Conservation (phyloP, 2,329 filamentous ascomycete genomes). For the Rhynchosporium agropyri region DNA sequence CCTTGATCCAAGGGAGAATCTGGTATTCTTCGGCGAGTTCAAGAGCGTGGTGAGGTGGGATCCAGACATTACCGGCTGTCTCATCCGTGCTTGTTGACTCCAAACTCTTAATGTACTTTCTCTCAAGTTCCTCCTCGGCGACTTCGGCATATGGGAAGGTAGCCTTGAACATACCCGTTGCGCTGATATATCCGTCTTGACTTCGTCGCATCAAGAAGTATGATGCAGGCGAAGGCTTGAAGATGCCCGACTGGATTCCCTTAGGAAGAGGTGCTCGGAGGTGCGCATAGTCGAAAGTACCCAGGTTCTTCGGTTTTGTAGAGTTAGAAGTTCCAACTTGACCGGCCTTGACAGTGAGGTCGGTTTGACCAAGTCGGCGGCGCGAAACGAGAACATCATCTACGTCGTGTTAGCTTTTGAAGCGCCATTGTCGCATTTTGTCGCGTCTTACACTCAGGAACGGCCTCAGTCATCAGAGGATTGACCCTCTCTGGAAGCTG, state of each 20-base stretch:
- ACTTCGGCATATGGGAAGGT: conserved; percentile 78
- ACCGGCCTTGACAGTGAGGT: conserved; percentile 80
- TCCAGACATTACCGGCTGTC: conserved; percentile 96
- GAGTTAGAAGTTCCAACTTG: conserved; percentile 71
- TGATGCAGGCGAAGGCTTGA: conserved; percentile 80
- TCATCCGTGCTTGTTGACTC: conserved; percentile 83
- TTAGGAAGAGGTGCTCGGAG: conserved; percentile 89
- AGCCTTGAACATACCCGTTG: conserved; percentile 91
- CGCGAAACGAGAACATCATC: conserved; percentile 60
- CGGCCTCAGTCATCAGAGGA: conserved; percentile 65
- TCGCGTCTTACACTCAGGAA: conserved; percentile 62
- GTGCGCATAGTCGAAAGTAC: conserved; percentile 94
- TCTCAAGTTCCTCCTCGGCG: conserved; percentile 74
- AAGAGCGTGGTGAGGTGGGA: conserved; percentile 80
- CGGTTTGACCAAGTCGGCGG: conserved; percentile 89
- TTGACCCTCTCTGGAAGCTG: conserved; percentile 64
- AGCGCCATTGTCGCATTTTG: conserved; percentile 23
- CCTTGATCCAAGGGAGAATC: conserved; percentile 84
- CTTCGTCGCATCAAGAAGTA: conserved; percentile 97
- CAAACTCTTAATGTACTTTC: conserved; percentile 82
- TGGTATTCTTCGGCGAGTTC: conserved; percentile 83
- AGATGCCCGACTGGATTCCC: conserved; percentile 90
- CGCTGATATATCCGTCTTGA: conserved; percentile 80
- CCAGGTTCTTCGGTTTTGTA: conserved; percentile 72
- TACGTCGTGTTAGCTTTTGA: conserved; percentile 32